Evolutionary conservation across 2,329 filamentous ascomycete genomes (phyloP), one percentile per base, ranked within the genome.

Genomic region (Pseudogymnoascus destructans): DNA sequence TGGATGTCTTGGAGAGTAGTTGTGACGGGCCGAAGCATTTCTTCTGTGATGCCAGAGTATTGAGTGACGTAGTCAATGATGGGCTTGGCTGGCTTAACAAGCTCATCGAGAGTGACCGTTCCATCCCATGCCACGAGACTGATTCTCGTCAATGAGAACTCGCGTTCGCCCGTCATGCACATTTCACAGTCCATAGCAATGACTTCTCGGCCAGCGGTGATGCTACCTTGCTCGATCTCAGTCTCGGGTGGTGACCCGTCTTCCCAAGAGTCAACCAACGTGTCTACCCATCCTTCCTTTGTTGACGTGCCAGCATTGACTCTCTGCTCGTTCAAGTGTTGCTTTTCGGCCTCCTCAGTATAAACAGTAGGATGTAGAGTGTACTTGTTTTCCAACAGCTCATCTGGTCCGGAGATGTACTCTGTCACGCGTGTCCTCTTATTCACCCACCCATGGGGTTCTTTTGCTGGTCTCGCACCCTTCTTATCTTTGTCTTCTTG

Each of bases 131-230:
- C 76, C 6, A 98, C 75, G 36, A 97, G 71, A 69, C 90, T 96
- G 69, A 97, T 86, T 59, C 93, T 84, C 1, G 93, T 95, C 42
- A 98, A 81, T 33, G 91, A 89, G 62, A 86, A 89, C 63, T 88
- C 81, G 54, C 83, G 83, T 61, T 86, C 82, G 60, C 85, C 87
- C 2, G 90, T 95, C 73, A 89, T 84, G 70, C 91, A 95, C 93
- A 98, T 98, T 72, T 98, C 93, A 72, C 93, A 98, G 70, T 98
- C 93, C 58, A 98, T 76, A 1, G 89, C 86, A 55, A 95, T 75
- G 9, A 96, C 75, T 35, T 85, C 79, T 62, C 89, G 82, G 33
- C 91, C 93, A 27, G 82, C 88, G 0, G 89, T 95, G 59, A 95
- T 74, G 70, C 89, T 92, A 58, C 90, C 92, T 64, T 84, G 74